These are phyloP conservation scores for Umbelopsis isabellina DNA, from an alignment of 192 early-diverging fungal species.

Conservation along the genomic window DNA sequence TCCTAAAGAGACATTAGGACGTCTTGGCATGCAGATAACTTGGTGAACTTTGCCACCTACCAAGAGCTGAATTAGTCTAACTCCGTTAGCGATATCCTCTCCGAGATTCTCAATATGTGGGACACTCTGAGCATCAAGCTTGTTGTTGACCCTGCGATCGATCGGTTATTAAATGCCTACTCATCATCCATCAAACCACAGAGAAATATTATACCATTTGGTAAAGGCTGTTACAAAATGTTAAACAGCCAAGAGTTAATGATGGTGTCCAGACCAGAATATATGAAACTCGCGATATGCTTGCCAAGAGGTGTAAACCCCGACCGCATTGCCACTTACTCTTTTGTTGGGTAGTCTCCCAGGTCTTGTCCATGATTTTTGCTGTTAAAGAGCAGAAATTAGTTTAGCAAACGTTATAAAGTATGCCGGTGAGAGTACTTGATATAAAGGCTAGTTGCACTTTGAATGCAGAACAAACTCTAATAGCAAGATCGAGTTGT, in stretches of 20 bases:
- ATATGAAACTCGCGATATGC: neutral
- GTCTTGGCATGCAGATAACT: slow-evolving; percentile 28
- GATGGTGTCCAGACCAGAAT: neutral
- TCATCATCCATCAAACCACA: neutral
- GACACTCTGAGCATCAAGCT: slow-evolving; percentile 59
- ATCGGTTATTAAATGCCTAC: slow-evolving; percentile 17
- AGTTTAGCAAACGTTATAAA: neutral
- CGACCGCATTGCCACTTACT: slow-evolving; percentile 57
- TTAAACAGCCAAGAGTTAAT: slow-evolving; percentile 11
- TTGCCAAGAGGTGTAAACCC: slow-evolving; percentile 3
- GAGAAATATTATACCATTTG: slow-evolving; percentile 65
- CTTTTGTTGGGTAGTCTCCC: slow-evolving; percentile 94
- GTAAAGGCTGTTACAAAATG: slow-evolving; percentile 62
- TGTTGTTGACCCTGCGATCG: slow-evolving; percentile 74
- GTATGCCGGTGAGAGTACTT: neutral
- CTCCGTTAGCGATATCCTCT: slow-evolving; percentile 53
- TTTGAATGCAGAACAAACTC: no score
- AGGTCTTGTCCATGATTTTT: slow-evolving; percentile 70
- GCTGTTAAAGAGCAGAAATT: slow-evolving; percentile 35
- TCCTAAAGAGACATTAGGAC: slow-evolving; percentile 54
- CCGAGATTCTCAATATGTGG: slow-evolving; percentile 43
- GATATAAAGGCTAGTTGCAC: no score
- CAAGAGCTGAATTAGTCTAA: slow-evolving; percentile 60
- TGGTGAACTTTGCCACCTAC: slow-evolving; percentile 47
- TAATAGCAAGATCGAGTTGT: no score